Base-by-base conservation (phyloP, 495 filamentous ascomycete species). In the Neurospora sp. region DNA sequence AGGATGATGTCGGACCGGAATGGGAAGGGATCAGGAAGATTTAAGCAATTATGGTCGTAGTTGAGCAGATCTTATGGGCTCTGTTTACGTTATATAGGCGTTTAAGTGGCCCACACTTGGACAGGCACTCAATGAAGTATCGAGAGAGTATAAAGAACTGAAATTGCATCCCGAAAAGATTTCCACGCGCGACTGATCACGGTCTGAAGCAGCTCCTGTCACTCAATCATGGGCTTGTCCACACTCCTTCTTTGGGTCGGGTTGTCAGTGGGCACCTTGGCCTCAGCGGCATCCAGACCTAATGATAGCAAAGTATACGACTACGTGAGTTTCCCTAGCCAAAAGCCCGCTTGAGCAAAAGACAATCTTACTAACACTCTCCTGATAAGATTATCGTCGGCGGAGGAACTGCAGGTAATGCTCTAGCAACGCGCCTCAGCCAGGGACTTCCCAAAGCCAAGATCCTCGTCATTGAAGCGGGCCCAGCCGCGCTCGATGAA, bases 331-430 rank as follows among this genome's bases (percentile, higher is more conserved):
- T 6, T 5, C 41, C 18, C 14, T 42, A 42, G 41, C 41, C 41
- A 18, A 42, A 42, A 18, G 5, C 16, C 14, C 18, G 41, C 41
- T 7, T 7, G 14, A 42, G 14, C 41, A 42, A 42, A 42, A 18
- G 41, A 2, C 5, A 18, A 42, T 42, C 4, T 42, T 18, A 5
- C 41, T 42, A 14, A 42, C 41, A 7, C 5, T 18, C 3, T 18
- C 16, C 37, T 7, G 8, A 11, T 38, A 9, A 79, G 78, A 77
- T 96, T 75, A 90, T 95, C 76, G 88, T 94, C 5, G 86, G 86
- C 3, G 90, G 88, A 69, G 90, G 89, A 10, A 90, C 88, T 0
- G 88, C 88, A 5, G 89, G 90, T 37, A 84, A 83, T 72, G 83
- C 84, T 4, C 80, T 90, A n/a, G 89, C 89, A 9, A 85, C 85